phyloP scores from a whole-genome alignment of 2,329 filamentous ascomycete genomes.

The Aspergillus ibericus region DNA sequence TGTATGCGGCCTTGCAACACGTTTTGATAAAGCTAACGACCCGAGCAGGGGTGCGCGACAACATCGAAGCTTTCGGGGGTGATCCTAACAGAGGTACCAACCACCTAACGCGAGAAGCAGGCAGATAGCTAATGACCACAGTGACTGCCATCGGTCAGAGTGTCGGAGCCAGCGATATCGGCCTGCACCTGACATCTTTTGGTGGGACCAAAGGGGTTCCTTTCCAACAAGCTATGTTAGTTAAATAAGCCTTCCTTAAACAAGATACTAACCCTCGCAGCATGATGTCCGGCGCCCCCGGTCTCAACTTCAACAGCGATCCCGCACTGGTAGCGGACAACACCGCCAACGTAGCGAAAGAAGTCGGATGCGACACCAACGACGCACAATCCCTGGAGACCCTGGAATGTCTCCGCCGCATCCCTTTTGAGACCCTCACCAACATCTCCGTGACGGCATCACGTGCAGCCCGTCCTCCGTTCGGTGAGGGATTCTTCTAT shows the following conservation, averaged over 20 bases:
- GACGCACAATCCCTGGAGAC: conserved; percentile 12
- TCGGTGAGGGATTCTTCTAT: conserved; percentile 22
- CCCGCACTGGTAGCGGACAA: conserved; percentile 24
- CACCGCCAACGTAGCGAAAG: conserved; percentile 22
- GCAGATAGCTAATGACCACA: background rate
- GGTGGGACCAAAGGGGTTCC: conserved; percentile 24
- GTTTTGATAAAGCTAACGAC: background rate
- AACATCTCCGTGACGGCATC: conserved; percentile 28
- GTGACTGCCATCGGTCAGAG: conserved; percentile 34
- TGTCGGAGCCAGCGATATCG: conserved; percentile 31
- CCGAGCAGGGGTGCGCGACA: conserved; percentile 17
- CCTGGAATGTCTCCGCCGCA: conserved; percentile 21
- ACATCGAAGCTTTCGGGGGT: conserved; percentile 19
- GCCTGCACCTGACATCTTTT: conserved; percentile 28
- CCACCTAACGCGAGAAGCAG: background rate
- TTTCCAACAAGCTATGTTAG: conserved; percentile 32
- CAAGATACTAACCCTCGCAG: conserved; percentile 9
- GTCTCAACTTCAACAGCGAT: conserved; percentile 31
- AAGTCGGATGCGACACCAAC: conserved; percentile 12
- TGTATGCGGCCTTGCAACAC: conserved; percentile 19
- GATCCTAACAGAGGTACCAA: conserved; percentile 16
- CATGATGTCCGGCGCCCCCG: conserved; percentile 32
- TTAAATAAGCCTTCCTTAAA: background rate
- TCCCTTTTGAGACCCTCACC: conserved; percentile 17
- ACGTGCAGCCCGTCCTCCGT: conserved; percentile 20